phyloP scores from a whole-genome alignment of 495 filamentous ascomycete genomes.

The Penicillium psychrofluorescens region DNA sequence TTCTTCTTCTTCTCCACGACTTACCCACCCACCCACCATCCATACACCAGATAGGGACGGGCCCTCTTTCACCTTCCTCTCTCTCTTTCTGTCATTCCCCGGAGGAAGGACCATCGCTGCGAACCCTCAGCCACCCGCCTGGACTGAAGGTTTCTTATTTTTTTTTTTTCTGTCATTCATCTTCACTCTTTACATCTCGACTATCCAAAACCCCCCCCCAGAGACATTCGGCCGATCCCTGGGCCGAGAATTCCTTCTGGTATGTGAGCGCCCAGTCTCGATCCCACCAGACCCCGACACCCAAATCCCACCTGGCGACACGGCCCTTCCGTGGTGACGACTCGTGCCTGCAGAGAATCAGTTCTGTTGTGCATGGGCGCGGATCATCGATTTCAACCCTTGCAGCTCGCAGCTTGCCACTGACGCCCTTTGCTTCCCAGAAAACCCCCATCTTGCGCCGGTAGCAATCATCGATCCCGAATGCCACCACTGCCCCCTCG shows the following conservation, averaged over 20 bases:
- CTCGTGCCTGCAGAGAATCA: conserved; percentile 10
- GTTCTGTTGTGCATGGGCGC: conserved; percentile 11
- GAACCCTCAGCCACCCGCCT: conserved; percentile 3
- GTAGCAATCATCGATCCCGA: conserved; percentile 29
- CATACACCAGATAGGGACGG: too few species aligned
- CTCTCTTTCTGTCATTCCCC: too few species aligned
- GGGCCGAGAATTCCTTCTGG: neutral
- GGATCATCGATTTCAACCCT: conserved; percentile 19
- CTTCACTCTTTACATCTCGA: conserved; percentile 6
- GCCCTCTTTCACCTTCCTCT: too few species aligned
- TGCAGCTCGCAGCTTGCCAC: conserved; percentile 12
- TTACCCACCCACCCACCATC: too few species aligned
- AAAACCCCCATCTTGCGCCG: conserved; percentile 38
- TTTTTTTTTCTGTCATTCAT: neutral
- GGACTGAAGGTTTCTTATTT: conserved; percentile 8
- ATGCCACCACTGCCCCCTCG: conserved; percentile 12
- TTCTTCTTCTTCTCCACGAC: too few species aligned
- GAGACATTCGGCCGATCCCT: too few species aligned
- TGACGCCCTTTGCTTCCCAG: conserved; percentile 12
- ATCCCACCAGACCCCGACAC: neutral
- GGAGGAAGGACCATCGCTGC: too few species aligned
- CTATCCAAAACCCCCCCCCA: neutral
- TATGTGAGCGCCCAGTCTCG: conserved; percentile 7
- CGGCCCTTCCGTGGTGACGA: neutral
- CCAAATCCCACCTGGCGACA: neutral